Evolutionary conservation across 2,329 filamentous ascomycete species (phyloP).

Genomic region (Colletotrichum destructivum): DNA sequence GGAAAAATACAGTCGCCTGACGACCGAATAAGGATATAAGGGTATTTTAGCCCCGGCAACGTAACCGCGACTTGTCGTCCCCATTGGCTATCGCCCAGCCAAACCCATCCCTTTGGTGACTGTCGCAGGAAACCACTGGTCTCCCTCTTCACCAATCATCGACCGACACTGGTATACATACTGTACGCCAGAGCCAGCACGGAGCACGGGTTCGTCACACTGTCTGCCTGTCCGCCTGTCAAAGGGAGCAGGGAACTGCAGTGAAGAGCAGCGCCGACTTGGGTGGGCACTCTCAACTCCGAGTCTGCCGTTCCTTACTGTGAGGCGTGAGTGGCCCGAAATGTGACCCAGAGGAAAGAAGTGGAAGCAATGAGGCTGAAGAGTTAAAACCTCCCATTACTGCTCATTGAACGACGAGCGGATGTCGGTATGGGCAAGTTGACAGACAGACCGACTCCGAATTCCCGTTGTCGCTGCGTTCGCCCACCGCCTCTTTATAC

Average conservation of each 20-base stretch:
- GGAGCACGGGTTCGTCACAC: slow-evolving; percentile 44
- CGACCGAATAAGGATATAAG: slow-evolving; percentile 36
- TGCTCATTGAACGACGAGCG: neutral
- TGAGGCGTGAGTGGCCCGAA: slow-evolving; percentile 17
- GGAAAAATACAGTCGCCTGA: slow-evolving; percentile 19
- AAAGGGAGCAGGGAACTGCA: slow-evolving; percentile 32
- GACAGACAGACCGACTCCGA: neutral
- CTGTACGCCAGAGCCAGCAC: slow-evolving; percentile 32
- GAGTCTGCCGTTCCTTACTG: slow-evolving; percentile 17
- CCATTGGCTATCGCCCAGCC: slow-evolving; percentile 36
- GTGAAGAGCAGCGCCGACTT: slow-evolving; percentile 29
- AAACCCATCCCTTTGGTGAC: slow-evolving; percentile 27
- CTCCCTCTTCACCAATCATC: slow-evolving; percentile 43
- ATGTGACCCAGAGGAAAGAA: slow-evolving; percentile 21
- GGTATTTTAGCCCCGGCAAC: slow-evolving; percentile 33
- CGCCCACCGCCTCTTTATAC: slow-evolving; percentile 42
- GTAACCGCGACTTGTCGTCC: slow-evolving; percentile 1
- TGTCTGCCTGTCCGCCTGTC: slow-evolving; percentile 21
- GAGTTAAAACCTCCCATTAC: neutral
- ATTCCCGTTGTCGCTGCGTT: slow-evolving; percentile 20
- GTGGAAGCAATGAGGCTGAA: slow-evolving; percentile 36
- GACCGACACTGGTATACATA: slow-evolving; percentile 16
- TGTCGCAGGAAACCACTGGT: slow-evolving; percentile 36
- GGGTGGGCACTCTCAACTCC: slow-evolving; percentile 14
- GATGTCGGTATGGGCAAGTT: slow-evolving; percentile 2